phyloP scores from a whole-genome alignment of 768 basidiomycete species.

The Pleurotus sapidus region DNA sequence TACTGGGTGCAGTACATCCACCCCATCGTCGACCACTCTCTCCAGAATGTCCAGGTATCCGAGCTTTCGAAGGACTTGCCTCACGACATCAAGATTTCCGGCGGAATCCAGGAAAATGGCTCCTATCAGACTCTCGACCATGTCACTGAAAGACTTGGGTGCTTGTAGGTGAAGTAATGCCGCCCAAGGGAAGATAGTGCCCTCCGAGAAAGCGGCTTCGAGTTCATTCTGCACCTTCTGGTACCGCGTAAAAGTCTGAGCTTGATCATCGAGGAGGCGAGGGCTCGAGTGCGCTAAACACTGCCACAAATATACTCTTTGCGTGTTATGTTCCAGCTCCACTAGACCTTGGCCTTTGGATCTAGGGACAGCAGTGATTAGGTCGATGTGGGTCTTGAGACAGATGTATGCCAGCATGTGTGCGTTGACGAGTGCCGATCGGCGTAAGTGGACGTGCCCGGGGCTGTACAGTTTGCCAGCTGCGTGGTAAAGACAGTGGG shows the following conservation, averaged over 20 bases:
- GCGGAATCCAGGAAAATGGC: constrained; percentile 71
- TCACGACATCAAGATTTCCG: constrained; percentile 52
- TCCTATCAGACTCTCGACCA: constrained; percentile 73
- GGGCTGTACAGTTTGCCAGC: constrained; percentile 68
- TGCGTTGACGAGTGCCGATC: constrained; percentile 68
- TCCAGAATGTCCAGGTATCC: constrained; percentile 63
- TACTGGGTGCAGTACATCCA: constrained; percentile 75
- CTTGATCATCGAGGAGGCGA: constrained; percentile 61
- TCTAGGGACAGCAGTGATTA: constrained; percentile 51
- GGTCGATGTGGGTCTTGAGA: constrained; percentile 38
- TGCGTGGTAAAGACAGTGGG: constrained; percentile 62
- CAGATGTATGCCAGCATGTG: constrained; percentile 75
- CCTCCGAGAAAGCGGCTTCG: constrained; percentile 37
- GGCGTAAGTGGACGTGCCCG: constrained; percentile 65
- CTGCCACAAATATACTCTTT: constrained; percentile 57
- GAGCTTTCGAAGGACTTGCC: constrained; percentile 43
- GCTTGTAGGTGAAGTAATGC: constrained; percentile 72
- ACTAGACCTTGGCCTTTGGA: constrained; percentile 26
- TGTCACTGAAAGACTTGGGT: constrained; percentile 77
- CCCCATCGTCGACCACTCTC: constrained; percentile 56
- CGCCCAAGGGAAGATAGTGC: constrained; percentile 67
- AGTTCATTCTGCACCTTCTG: constrained; percentile 45
- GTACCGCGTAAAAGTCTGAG: constrained; percentile 51
- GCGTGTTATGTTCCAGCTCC: constrained; percentile 34
- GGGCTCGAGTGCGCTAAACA: constrained; percentile 70